Conservation (phyloP, 2,329 filamentous ascomycete species). For the Botryotinia narcissicola region DNA sequence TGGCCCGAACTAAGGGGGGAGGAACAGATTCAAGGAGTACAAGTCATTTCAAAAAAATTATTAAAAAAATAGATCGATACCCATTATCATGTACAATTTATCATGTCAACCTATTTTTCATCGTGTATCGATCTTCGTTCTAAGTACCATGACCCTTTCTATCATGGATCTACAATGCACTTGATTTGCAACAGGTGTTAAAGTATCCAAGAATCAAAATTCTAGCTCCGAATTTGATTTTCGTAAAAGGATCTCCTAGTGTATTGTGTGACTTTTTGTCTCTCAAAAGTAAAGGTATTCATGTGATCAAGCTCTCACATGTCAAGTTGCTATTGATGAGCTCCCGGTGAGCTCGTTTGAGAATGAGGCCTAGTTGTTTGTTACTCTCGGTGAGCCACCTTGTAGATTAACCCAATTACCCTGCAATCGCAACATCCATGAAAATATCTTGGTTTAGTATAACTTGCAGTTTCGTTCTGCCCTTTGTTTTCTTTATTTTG, state of each 20-base stretch:
- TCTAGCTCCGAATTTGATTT: background rate
- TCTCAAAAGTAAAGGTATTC: background rate
- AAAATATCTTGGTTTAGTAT: background rate
- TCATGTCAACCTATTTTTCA: background rate
- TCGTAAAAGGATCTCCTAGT: background rate
- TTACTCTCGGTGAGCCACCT: background rate
- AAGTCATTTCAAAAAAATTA: background rate
- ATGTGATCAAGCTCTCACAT: background rate
- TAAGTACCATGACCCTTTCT: background rate
- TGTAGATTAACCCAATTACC: background rate
- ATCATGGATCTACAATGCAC: background rate
- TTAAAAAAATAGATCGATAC: slow-evolving; percentile 15
- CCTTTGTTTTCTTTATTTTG: background rate
- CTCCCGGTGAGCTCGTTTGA: background rate
- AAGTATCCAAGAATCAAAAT: background rate
- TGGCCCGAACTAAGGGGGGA: background rate
- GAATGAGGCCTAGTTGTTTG: background rate
- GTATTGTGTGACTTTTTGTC: background rate
- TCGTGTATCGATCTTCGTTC: no score
- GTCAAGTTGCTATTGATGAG: background rate
- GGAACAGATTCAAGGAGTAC: background rate
- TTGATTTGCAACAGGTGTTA: background rate
- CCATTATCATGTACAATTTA: slow-evolving; percentile 12
- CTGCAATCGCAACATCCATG: no score
- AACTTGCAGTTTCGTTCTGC: background rate